Evolutionary conservation across 441 rosid species (phyloP), one percentile per base, ranked within the genome.

Genomic region (Jatropha multifida): DNA sequence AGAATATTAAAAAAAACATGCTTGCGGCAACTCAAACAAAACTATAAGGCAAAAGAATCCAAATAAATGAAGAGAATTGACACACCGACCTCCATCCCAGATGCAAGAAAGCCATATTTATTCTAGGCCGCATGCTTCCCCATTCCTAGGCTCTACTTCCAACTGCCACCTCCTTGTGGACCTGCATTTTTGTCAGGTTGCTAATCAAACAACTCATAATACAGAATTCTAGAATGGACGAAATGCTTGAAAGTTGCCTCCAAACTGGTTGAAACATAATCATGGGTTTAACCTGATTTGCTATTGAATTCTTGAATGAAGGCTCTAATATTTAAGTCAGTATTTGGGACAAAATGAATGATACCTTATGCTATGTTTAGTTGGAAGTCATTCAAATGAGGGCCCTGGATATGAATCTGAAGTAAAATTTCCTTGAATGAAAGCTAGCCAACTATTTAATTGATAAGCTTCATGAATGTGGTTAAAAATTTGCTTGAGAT

Each of bases 161-260:
- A 3, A 44, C 0, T 66, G 20, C 54, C 49, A 15, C 52, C 11
- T 66, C 20, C n/a, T 67, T 32, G 18, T 20, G 14, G 27, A 27
- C 55, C 41, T 68, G 71, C 23, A 68, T 23, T 46, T 42, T 68
- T 27, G 48, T 68, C 71, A 23, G 12, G 38, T 65, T n/a, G 51
- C 51, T 18, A 49, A 68, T 44, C 26, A 37, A 52, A 27, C 12
- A 32, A 32, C 32, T 42, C 17, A 27, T 17, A 27, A 49, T 12
- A 52, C 7, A 68, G 41, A 49, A 49, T 48, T 42, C 44, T 7
- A 54, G 14, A 26, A 68, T 5, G 14, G 11, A 27, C 8, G 18
- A 20, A 3, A 65, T 42, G 52, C 32, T n/a, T 49, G 38, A 51
- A 26, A 5, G 56, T 23, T 67, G 56, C 71, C 71, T 67, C n/a